Conservation (phyloP, 805 yeast genomes). For the Kuraishia ogatae region DNA sequence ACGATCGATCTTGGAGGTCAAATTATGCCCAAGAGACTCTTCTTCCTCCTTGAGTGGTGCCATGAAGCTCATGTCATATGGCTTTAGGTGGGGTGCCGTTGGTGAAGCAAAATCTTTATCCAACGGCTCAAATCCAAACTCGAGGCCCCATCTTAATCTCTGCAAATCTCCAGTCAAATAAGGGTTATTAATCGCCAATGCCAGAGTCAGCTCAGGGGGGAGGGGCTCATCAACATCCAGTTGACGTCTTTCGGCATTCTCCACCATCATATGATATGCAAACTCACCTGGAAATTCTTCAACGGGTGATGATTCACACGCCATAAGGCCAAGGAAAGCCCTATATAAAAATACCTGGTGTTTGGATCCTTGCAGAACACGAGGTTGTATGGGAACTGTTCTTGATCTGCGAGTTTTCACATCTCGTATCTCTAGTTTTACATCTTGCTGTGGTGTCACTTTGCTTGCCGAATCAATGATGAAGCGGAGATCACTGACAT, state of each 20-base stretch:
- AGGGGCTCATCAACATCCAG: slow-evolving; percentile 42
- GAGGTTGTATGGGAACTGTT: slow-evolving; percentile 36
- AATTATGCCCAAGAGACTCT: slow-evolving; percentile 11
- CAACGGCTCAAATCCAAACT: slow-evolving; percentile 30
- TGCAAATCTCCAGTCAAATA: slow-evolving; percentile 33
- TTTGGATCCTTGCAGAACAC: slow-evolving; percentile 40
- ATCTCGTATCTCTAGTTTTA: slow-evolving; percentile 36
- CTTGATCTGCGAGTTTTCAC: slow-evolving; percentile 49
- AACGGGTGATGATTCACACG: slow-evolving; percentile 8
- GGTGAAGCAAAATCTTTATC: slow-evolving; percentile 18
- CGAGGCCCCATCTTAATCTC: slow-evolving; percentile 35
- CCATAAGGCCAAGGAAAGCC: slow-evolving; percentile 32
- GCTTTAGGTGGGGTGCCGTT: slow-evolving; percentile 7
- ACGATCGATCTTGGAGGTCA: slow-evolving; percentile 4
- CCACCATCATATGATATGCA: slow-evolving; percentile 33
- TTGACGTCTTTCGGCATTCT: slow-evolving; percentile 38
- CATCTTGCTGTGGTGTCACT: slow-evolving; percentile 14
- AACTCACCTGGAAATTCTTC: slow-evolving; percentile 10
- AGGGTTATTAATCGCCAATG: slow-evolving; percentile 27
- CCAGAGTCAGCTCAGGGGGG: slow-evolving; percentile 28
- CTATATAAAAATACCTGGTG: slow-evolving; percentile 57
- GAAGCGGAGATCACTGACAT: background rate
- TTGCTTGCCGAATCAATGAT: background rate
- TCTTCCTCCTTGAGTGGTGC: slow-evolving; percentile 6
- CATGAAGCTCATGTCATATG: slow-evolving; percentile 6